Base-by-base conservation (phyloP, 108 stramenopile genomes). In the Epithemia pelagica region DNA sequence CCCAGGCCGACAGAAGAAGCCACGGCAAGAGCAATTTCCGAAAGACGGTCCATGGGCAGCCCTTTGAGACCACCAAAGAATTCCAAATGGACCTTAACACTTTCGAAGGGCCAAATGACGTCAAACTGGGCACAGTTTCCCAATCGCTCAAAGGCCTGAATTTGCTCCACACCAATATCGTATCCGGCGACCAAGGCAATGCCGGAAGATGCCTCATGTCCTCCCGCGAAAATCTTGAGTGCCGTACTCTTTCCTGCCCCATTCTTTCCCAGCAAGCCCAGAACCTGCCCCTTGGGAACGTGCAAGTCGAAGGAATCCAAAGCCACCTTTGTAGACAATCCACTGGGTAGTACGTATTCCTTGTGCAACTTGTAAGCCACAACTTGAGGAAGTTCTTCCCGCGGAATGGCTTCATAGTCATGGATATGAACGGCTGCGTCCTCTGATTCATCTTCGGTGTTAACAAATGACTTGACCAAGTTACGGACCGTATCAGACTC, bases 101-200 rank as follows among this genome's bases (percentile, higher is more conserved):
- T 88, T 56, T 86, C 81, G 27, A 59, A 52, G 23, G 71, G 61
- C 71, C 82, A 90, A 7, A 90, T 66, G 29, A 80, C 74, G 66
- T 93, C 91, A 62, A 84, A 84, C 64, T 90, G 90, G 1, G 85
- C 82, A 62, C 87, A 88, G 55, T 88, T 83, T 23, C 90, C 90
- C 52, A 92, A 74, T 1, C 67, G 57, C 31, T 76, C 74, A 30
- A 82, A 85, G n/a, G 85, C 78, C 20, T 21, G 52, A 58, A 65
- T 54, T 31, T 66, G 72, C 26, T 93, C 83, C 53, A 57, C 22
- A 28, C 52, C 37, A 31, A 86, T 75, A 62, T 79, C 68, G 66
- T 72, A 71, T 18, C 89, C 92, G 10, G 71, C 71, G 18, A 90
- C 72, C 25, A 86, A 62, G 20, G 77, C 89, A 32, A 79, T 46